These are phyloP conservation scores for Fagopyrum homotropicum DNA, from an alignment of 148 eudicot genomes.

Conservation along the genomic window DNA sequence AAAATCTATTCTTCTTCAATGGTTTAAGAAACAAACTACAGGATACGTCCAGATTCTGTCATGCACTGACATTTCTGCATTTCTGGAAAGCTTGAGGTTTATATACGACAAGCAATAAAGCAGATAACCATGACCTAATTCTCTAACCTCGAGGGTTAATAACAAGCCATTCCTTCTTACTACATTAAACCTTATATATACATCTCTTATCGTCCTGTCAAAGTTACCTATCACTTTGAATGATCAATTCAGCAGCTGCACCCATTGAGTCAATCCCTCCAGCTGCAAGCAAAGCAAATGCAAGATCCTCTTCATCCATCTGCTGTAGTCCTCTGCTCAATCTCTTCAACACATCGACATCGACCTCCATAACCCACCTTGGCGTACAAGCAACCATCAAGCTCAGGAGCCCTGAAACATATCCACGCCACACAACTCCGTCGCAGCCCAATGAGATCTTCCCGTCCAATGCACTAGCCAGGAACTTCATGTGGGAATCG, in stretches of 20 bases:
- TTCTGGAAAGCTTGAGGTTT: background rate
- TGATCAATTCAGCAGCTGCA: constrained; percentile 58
- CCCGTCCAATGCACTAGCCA: constrained; percentile 69
- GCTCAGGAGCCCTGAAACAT: constrained; percentile 50
- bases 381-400: constrained; percentile 63
- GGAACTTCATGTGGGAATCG: constrained; percentile 54
- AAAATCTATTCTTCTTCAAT: too few species aligned
- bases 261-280: constrained; percentile 72
- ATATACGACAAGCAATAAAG: background rate
- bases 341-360: constrained; percentile 43
- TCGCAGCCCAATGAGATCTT: constrained; percentile 74
- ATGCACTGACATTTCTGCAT: background rate
- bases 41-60: too few species aligned
- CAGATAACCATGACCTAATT: background rate
- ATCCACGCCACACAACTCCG: constrained; percentile 60
- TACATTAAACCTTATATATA: constrained; percentile 1
- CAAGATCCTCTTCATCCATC: constrained; percentile 63
- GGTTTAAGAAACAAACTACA: too few species aligned
- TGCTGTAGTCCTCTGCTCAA: constrained; percentile 51
- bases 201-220: background rate
- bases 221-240: constrained; percentile 27
- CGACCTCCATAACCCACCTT: constrained; percentile 62
- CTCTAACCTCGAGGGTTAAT: background rate
- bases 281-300: constrained; percentile 47
- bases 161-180: background rate